Base-by-base conservation (phyloP, 345 rosid genomes). In the Gossypium mustelinum region DNA sequence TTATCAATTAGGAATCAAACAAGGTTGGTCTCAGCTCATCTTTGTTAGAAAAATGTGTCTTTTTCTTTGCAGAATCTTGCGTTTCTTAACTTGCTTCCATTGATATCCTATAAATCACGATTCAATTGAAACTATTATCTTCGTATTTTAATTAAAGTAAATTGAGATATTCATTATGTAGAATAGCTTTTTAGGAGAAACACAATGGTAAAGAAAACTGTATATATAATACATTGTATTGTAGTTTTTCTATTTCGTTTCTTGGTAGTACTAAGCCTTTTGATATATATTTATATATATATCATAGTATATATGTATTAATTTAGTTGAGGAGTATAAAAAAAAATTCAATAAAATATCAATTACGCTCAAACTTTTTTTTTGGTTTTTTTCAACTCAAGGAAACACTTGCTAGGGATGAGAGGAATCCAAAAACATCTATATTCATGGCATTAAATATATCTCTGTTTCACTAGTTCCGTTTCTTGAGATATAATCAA, bases 331-430 rank as follows among this genome's bases (percentile, higher is more conserved):
- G 48, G 13, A 25, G 7, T 48, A 24, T 68, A 48, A 22, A 68
- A 67, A 43, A 44, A 48, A 67, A 68, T 20, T 14, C 5, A 48
- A 67, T 67, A 47, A 68, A 68, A 13, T 68, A 18, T 70, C 24
- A 34, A 51, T 34, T 39, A 16, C 47, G 61, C 73, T 29, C 22
- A 51, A 69, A 17, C 27, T 29, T 14, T 51, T 34, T 34, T 34
- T 34, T 52, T 16, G 51, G 7, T 52, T 29, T 24, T 51, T 52
- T 52, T 4, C 56, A 6, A 52, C 56, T 29, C 62, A n/a, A 66
- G 48, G 52, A 20, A 66, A 66, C 70, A 10, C 27, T 18, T 44
- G 17, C 54, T 66, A 66, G 22, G 20, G 52, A 20, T 4, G 52
- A 9, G 54, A 13, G 18, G 44, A 39, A 55, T 55, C 20, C 11